Base-by-base conservation (phyloP, 495 filamentous ascomycete species). In the Coniosporium apollinis region DNA sequence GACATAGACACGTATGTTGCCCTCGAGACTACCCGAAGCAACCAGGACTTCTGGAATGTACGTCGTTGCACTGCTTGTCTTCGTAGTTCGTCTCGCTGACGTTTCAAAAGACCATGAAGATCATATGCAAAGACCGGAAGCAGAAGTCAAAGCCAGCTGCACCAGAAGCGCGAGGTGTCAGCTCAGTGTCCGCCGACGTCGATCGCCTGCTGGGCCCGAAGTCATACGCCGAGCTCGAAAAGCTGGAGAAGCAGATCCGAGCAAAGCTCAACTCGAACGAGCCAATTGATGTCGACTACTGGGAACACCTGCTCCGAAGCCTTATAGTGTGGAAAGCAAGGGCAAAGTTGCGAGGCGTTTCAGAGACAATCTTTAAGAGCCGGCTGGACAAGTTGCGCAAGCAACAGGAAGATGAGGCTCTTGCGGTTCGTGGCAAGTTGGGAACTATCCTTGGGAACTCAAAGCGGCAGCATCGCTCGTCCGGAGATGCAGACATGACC, bases 241-340 rank as follows among this genome's bases (percentile, higher is more conserved):
- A 64, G 15, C 63, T 97, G 18, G 89, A 96, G 58, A 67, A 62
- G 35, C 84, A 94, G 54, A 86, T 97, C 45, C 70, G 67, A 43
- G 60, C 60, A 6, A 97, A 96, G 55, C 55, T 97, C 25, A 65
- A 76, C 28, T 89, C 82, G 9, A 76, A 92, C 43, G 85, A 94
- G 51, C 78, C 81, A 7, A 84, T 96, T 48, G 91, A 97, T 60
- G 82, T 78, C 3, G 89, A 97, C 53, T 97, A 96, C 54, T 97
- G 89, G 89, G 84, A 92, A 45, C 80, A 91, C 47, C 67, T 97
- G 2, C 64, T 96, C 31, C 72, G 76, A 43, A 92, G 78, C 49
- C 59, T 97, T 26, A 63, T 76, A 10, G 74, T 92, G 3, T 94
- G 79, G 73, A 96, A 94, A 57, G 82, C 87, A 4, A 83, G 80